Percentiles rank a stretch among this genome's conserved stretches.
phyloP scores from a whole-genome alignment of 352 stramenopile genomes.

The Proteromonas lacertae region DNA sequence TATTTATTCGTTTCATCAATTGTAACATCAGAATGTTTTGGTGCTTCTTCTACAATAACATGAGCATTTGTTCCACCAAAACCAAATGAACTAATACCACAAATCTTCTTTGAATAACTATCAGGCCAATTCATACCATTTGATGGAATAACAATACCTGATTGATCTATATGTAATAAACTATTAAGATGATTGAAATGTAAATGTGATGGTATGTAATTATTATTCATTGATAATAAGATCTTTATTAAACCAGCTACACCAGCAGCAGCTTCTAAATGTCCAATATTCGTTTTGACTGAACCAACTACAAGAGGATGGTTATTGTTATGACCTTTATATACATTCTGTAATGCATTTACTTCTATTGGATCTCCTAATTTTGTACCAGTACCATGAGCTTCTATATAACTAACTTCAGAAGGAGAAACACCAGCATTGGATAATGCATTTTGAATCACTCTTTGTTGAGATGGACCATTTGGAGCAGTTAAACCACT shows the following conservation, averaged over 20 bases:
- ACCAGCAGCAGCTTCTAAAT: too few relatives aligned
- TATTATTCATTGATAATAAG: constrained; percentile 8
- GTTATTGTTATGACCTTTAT: constrained; percentile 1
- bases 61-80: too few relatives aligned
- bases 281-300: too few relatives aligned
- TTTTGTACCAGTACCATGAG: constrained; percentile 14
- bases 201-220: constrained; percentile 5
- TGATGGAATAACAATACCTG: too few relatives aligned
- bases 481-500: too few relatives aligned
- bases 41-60: constrained; percentile 9
- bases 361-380: constrained; percentile 16
- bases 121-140: too few relatives aligned
- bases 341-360: constrained; percentile 6
- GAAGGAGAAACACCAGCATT: constrained; percentile 2
- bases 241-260: constrained; percentile 13
- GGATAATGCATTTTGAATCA: constrained; percentile 7
- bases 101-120: too few relatives aligned
- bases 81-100: constrained; percentile 15
- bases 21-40: too few relatives aligned
- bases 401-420: constrained; percentile 13
- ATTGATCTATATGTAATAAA: too few relatives aligned
- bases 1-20: too few relatives aligned
- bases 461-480: too few relatives aligned
- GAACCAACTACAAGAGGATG: constrained; percentile 9
- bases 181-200: too few relatives aligned